Base-by-base conservation (phyloP, 768 basidiomycete genomes). In the Suillus alpinus region DNA sequence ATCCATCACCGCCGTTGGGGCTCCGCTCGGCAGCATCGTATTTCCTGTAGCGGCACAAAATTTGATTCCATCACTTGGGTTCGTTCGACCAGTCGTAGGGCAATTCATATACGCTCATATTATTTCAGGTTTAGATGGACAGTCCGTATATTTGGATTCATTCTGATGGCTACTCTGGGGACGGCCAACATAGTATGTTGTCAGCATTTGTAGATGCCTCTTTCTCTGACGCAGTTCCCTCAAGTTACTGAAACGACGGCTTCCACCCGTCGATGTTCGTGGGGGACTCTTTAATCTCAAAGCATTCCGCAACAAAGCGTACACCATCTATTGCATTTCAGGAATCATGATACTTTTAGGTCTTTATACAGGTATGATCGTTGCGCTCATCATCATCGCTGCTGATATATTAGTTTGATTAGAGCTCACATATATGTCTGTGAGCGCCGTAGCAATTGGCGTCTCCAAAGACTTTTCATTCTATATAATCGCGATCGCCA, bases 381-480 rank as follows among this genome's bases (percentile, higher is more conserved):
- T 51, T 12, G n/a, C 10, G 51, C 31, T 5, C 37, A 9, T 40
- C 3, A 29, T 47, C 53, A 10, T 29, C 40, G 23, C 32, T 61
- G 58, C 63, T 67, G 23, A 73, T 51, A 20, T 31, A 39, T 55
- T 55, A 20, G 36, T 53, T 52, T 16, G 5, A 14, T 23, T 60
- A 88, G 87, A 85, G n/a, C 69, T 91, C 49, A 90, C 84, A 0
- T 92, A 89, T 65, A 80, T 89, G 57, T 81, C 84, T 53, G 75
- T 84, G 55, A 86, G 83, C 69, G 86, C 87, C 2, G 70, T 75
- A 0, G 67, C 71, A 12, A 73, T 79, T 6, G 86, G 86, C 2
- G 72, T 89, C 43, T 70, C 79, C 1, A 63, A 69, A 0, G 72
- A 81, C 39, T 82, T 89, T 53, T 74, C 84, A 0, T 85, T 87